Evolutionary conservation across 192 early-diverging fungal genomes (phyloP).

Genomic region (Entomortierella parvispora): DNA sequence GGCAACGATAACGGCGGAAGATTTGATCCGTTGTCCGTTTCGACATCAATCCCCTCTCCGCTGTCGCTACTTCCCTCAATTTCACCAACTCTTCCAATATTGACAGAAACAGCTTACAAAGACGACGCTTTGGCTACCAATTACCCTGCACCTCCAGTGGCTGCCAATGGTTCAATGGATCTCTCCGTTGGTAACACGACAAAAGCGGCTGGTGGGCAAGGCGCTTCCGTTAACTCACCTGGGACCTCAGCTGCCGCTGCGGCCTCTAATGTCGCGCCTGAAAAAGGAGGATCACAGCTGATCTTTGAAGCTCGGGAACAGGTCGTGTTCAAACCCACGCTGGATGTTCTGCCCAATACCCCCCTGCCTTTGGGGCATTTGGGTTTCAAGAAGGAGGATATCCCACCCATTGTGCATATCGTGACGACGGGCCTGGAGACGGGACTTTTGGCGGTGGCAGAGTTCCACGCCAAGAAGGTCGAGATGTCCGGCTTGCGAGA

Average conservation of each 20-base stretch:
- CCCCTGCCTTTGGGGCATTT: constrained; percentile 41
- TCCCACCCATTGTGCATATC: constrained; percentile 43
- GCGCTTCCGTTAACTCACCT: background rate
- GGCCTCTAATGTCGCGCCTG: background rate
- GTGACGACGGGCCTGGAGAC: constrained; percentile 36
- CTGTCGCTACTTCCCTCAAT: background rate
- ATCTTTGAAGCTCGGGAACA: constrained; percentile 38
- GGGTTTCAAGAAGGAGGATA: constrained; percentile 51
- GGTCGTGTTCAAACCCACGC: constrained; percentile 43
- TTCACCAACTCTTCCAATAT: background rate
- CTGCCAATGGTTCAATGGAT: background rate
- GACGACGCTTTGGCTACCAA: too few species aligned
- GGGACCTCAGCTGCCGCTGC: background rate
- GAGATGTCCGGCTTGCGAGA: constrained; percentile 45
- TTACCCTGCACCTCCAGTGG: background rate
- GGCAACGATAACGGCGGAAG: background rate
- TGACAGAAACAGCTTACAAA: too few species aligned
- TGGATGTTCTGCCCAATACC: constrained; percentile 47
- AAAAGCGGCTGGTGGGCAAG: background rate
- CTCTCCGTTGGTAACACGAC: background rate
- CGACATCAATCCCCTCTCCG: background rate
- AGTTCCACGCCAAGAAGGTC: constrained; percentile 45
- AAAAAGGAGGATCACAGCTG: constrained; percentile 9
- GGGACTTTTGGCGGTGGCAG: constrained; percentile 24
- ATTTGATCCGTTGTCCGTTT: background rate